phyloP scores from a whole-genome alignment of 2,329 filamentous ascomycete genomes.

The Fusarium subglutinans region DNA sequence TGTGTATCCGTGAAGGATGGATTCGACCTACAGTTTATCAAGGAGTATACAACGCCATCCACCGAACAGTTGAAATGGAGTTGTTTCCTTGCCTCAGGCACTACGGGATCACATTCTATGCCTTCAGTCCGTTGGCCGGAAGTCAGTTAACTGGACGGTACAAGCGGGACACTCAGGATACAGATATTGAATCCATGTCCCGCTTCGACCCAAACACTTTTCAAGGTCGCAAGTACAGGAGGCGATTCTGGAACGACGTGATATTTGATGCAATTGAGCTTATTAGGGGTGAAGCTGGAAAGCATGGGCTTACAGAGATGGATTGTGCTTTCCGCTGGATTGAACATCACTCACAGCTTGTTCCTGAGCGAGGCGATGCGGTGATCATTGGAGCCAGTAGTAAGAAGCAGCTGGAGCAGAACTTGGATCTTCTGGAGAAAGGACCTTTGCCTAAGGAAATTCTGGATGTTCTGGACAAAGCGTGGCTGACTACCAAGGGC shows the following conservation, averaged over 20 bases:
- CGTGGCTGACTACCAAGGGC: neutral
- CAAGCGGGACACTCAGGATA: slow-evolving; percentile 40
- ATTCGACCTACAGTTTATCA: slow-evolving; percentile 78
- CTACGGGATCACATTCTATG: slow-evolving; percentile 74
- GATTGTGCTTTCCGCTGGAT: slow-evolving; percentile 76
- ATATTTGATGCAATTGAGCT: slow-evolving; percentile 66
- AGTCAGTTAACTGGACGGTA: slow-evolving; percentile 74
- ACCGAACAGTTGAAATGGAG: slow-evolving; percentile 70
- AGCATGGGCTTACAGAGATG: slow-evolving; percentile 70
- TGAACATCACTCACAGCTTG: slow-evolving; percentile 66
- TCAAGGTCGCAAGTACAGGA: slow-evolving; percentile 14
- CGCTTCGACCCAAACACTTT: slow-evolving; percentile 35
- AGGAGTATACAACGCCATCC: slow-evolving; percentile 67
- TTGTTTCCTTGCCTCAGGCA: slow-evolving; percentile 71
- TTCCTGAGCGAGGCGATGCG: slow-evolving; percentile 52
- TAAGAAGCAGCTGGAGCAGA: slow-evolving; percentile 58
- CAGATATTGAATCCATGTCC: slow-evolving; percentile 28
- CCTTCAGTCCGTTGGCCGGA: slow-evolving; percentile 77
- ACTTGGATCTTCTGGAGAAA: slow-evolving; percentile 55
- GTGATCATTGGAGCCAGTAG: slow-evolving; percentile 62
- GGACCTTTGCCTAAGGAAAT: slow-evolving; percentile 77
- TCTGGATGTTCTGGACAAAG: slow-evolving; percentile 56
- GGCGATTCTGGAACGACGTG: slow-evolving; percentile 69
- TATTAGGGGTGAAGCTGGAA: slow-evolving; percentile 69
- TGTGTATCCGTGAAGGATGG: slow-evolving; percentile 74